Evolutionary conservation across 139 green algal species (phyloP).

Genomic region (Dunaliella primolecta): DNA sequence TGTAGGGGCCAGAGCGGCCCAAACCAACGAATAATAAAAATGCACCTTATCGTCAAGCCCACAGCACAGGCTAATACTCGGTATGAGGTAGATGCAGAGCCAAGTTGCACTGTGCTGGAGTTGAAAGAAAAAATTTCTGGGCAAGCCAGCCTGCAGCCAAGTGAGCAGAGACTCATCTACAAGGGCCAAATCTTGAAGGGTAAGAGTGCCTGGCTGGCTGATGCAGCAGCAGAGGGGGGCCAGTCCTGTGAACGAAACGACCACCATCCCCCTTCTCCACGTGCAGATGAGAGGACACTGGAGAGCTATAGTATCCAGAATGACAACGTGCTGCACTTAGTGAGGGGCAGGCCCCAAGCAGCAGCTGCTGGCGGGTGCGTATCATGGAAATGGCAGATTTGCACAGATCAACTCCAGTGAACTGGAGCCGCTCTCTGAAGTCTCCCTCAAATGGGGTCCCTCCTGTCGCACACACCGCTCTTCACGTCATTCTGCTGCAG

Average conservation of each 20-base stretch:
- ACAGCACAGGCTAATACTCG: conserved; percentile 42
- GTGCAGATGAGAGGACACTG: conserved; percentile 80
- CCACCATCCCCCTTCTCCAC: no score
- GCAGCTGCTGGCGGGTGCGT: conserved; percentile 24
- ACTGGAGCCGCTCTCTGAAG: no score
- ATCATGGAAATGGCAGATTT: no score
- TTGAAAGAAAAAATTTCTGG: conserved; percentile 70
- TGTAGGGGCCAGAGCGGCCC: no score
- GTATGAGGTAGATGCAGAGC: conserved; percentile 35
- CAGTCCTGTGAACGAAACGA: no score
- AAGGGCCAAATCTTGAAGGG: conserved; percentile 87
- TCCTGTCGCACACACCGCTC: no score
- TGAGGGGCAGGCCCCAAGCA: conserved; percentile 35
- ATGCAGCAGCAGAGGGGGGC: no score
- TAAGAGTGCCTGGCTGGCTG: no score
- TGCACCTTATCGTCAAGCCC: conserved; percentile 51
- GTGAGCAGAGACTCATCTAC: conserved; percentile 87
- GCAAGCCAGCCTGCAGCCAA: conserved; percentile 33
- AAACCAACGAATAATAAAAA: no score
- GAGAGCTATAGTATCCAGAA: conserved; percentile 74
- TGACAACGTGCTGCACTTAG: conserved; percentile 72
- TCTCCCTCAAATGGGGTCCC: no score
- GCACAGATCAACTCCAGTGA: no score
- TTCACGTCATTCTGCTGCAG: no score
- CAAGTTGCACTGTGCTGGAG: conserved; percentile 50